These are phyloP conservation scores for Rhizopogon rudus DNA, from an alignment of 768 basidiomycete genomes.

Conservation along the genomic window DNA sequence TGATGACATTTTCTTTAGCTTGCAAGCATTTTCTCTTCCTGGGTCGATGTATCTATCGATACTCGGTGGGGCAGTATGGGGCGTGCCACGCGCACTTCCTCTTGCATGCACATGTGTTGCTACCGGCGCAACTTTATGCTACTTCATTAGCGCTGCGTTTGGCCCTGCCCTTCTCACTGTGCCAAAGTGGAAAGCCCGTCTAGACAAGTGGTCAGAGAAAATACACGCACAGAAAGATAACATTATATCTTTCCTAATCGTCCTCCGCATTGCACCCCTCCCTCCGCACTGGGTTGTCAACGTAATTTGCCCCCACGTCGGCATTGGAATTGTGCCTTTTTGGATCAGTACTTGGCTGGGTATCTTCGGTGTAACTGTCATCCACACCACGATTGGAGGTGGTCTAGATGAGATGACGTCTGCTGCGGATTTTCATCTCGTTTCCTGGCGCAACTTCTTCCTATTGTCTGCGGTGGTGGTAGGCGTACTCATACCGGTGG, in stretches of 20 bases:
- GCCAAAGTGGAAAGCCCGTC: slow-evolving; percentile 76
- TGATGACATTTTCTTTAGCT: slow-evolving; percentile 38
- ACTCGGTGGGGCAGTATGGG: slow-evolving; percentile 94
- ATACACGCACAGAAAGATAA: slow-evolving; percentile 78
- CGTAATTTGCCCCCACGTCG: slow-evolving; percentile 87
- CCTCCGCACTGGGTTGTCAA: slow-evolving; percentile 98
- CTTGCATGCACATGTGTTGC: slow-evolving; percentile 93
- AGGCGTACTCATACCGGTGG: slow-evolving; percentile 92
- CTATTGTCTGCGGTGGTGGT: slow-evolving; percentile 79
- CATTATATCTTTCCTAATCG: slow-evolving; percentile 87
- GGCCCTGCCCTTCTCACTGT: slow-evolving; percentile 88
- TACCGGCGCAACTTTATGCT: slow-evolving; percentile 87
- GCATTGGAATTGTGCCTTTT: slow-evolving; percentile 80
- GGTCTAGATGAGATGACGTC: slow-evolving; percentile 95
- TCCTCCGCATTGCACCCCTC: slow-evolving; percentile 90
- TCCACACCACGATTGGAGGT: slow-evolving; percentile 92
- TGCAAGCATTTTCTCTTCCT: slow-evolving; percentile 94
- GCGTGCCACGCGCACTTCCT: slow-evolving; percentile 77
- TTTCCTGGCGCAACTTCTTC: slow-evolving; percentile 89
- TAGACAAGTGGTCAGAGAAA: slow-evolving; percentile 80
- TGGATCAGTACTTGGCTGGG: slow-evolving; percentile 90
- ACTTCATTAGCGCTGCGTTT: slow-evolving; percentile 85
- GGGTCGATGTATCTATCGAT: slow-evolving; percentile 99
- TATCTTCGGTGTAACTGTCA: slow-evolving; percentile 86
- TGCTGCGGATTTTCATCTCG: slow-evolving; percentile 87